A percentile compares a stretch with the other conserved stretches of the same genome.
Evolutionary conservation across 2,329 filamentous ascomycete species (phyloP).

Genomic region (Geosmithia flava): DNA sequence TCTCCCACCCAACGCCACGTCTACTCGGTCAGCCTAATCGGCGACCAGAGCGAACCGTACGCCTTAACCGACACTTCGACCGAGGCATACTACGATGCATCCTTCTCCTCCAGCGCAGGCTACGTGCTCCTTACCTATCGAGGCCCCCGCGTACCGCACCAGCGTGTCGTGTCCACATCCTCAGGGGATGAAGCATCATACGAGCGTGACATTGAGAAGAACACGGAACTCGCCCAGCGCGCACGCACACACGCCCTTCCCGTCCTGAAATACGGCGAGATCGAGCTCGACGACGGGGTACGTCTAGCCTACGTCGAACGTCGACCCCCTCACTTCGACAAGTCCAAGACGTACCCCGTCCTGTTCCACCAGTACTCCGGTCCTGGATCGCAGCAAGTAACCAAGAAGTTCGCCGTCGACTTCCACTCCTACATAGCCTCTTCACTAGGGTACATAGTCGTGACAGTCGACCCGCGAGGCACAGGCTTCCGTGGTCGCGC

Average conservation of each 20-base stretch:
- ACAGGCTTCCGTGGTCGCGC: conserved; percentile 84
- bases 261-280: conserved; percentile 66
- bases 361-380: conserved; percentile 93
- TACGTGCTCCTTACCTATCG: conserved; percentile 77
- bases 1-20: conserved; percentile 83
- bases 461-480: conserved; percentile 87
- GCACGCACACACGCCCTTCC: conserved; percentile 72
- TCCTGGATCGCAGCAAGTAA: conserved; percentile 81
- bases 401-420: conserved; percentile 69
- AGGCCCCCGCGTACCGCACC: conserved; percentile 79
- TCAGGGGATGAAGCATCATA: conserved; percentile 33
- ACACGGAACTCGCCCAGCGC: conserved; percentile 54
- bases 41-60: conserved; percentile 41
- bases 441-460: conserved; percentile 78
- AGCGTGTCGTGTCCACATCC: conserved; percentile 77
- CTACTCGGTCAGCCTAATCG: conserved; percentile 68
- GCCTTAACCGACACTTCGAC: conserved; percentile 61
- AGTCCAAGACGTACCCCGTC: conserved; percentile 78
- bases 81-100: conserved; percentile 69
- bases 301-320: conserved; percentile 66
- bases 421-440: conserved; percentile 87
- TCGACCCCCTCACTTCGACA: conserved; percentile 77
- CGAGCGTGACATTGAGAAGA: conserved; percentile 66
- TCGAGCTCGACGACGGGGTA: conserved; percentile 68
- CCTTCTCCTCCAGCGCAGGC: conserved; percentile 71